Conservation (phyloP, 2,329 filamentous ascomycete genomes). For the Beauveria medogensis region DNA sequence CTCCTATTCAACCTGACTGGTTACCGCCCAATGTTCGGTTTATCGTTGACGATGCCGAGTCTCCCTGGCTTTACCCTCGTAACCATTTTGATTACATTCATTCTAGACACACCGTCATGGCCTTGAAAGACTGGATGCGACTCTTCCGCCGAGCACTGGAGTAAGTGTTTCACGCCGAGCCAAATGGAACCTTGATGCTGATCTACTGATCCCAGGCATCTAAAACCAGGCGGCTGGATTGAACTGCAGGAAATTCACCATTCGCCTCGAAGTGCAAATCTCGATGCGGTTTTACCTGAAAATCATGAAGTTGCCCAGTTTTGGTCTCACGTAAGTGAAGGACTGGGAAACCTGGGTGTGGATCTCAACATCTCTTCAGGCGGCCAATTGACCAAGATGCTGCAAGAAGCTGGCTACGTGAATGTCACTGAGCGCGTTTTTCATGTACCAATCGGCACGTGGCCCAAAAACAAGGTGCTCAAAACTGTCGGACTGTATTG, state of each 20-base stretch:
- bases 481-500: conserved; percentile 46
- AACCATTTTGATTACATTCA: conserved; percentile 55
- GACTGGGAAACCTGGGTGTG: conserved; percentile 36
- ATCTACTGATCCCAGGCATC: conserved; percentile 28
- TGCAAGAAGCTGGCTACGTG: conserved; percentile 42
- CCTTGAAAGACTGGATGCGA: conserved; percentile 46
- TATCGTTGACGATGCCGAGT: conserved; percentile 50
- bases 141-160: conserved; percentile 39
- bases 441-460: conserved; percentile 46
- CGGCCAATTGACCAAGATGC: conserved; percentile 32
- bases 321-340: conserved; percentile 38
- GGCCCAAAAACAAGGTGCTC: conserved; percentile 42
- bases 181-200: neutral
- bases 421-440: conserved; percentile 43
- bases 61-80: conserved; percentile 44
- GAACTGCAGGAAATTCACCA: conserved; percentile 48
- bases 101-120: conserved; percentile 47
- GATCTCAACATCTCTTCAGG: conserved; percentile 36
- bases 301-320: conserved; percentile 37
- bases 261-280: conserved; percentile 35
- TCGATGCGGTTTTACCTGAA: conserved; percentile 27
- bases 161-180: conserved; percentile 25
- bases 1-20: conserved; percentile 42
- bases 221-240: conserved; percentile 47
- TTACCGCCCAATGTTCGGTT: conserved; percentile 49